phyloP scores from a whole-genome alignment of 75 land plant genomes.

The Pinus taeda region DNA sequence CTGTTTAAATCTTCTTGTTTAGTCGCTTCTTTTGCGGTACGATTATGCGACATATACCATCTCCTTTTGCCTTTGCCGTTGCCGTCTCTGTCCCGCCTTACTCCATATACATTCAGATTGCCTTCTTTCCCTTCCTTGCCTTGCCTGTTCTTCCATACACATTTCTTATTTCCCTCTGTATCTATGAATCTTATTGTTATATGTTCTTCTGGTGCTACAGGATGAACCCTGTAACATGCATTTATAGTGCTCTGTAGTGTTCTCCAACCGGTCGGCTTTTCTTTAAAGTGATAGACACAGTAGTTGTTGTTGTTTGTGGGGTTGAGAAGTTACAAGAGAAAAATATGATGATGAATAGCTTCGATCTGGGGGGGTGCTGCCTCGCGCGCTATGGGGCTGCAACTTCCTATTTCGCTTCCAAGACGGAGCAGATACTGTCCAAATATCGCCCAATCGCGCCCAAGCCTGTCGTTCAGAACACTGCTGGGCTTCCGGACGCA shows the following conservation, averaged over 20 bases:
- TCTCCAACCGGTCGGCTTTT: neutral
- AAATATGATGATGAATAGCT: slow-evolving; percentile 9
- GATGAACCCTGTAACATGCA: neutral
- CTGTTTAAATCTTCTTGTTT: slow-evolving; percentile 7
- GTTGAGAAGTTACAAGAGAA: neutral
- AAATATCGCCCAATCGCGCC: slow-evolving; percentile 94
- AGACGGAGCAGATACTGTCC: slow-evolving; percentile 83
- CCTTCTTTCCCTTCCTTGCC: no score
- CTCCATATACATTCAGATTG: neutral
- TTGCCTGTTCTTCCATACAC: neutral
- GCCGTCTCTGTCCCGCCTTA: neutral
- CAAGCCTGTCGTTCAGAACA: slow-evolving; percentile 42
- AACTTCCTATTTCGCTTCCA: slow-evolving; percentile 21
- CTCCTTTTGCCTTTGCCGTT: neutral
- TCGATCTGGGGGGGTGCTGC: slow-evolving; percentile 10
- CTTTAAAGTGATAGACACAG: neutral
- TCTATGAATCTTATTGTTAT: no score
- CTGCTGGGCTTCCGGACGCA: neutral
- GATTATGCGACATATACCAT: neutral
- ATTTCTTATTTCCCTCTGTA: no score
- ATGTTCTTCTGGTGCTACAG: no score
- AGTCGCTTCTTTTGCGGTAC: neutral
- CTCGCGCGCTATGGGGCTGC: slow-evolving; percentile 4
- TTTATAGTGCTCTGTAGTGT: neutral
- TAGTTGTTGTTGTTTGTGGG: neutral